Conservation (phyloP, 352 stramenopile genomes). For the Ophiocytium majus region DNA sequence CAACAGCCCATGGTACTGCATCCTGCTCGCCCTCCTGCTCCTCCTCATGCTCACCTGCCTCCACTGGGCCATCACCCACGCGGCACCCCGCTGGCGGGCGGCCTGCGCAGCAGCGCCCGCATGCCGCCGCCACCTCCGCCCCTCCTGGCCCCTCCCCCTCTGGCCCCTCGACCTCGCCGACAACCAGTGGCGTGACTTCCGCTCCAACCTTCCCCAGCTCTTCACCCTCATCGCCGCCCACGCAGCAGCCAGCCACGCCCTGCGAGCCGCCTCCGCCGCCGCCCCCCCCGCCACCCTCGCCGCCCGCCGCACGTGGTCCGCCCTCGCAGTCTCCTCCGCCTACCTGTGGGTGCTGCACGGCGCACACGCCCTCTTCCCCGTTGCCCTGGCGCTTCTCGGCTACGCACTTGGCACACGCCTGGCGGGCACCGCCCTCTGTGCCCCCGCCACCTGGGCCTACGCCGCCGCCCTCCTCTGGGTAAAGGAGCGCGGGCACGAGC, state of each 20-base stretch:
- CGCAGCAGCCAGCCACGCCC: constrained; percentile 29
- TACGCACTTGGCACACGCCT: constrained; percentile 49
- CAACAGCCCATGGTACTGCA: not conserved
- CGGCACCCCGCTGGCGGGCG: not conserved
- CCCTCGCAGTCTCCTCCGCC: constrained; percentile 43
- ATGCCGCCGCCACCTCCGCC: not conserved
- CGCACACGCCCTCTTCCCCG: constrained; percentile 55
- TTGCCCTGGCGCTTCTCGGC: constrained; percentile 44
- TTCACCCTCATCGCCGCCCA: constrained; percentile 40
- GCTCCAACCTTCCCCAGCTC: constrained; percentile 56
- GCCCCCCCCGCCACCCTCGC: constrained; percentile 21
- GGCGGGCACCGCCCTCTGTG: constrained; percentile 30
- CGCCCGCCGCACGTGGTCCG: constrained; percentile 21
- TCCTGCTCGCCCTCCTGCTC: not conserved
- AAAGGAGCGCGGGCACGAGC: constrained; percentile 55
- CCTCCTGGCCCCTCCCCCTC: not conserved
- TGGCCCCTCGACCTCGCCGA: constrained; percentile 57
- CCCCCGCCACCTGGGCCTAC: constrained; percentile 53
- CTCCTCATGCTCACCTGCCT: not conserved
- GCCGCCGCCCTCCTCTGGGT: constrained; percentile 57
- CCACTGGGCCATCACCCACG: not conserved
- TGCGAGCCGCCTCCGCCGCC: constrained; percentile 12
- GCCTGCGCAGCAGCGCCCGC: too few relatives aligned
- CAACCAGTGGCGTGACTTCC: constrained; percentile 62
- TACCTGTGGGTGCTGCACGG: constrained; percentile 56